Evolutionary conservation across 176 grass and related monocot species (phyloP).

Genomic region (Cenchrus americanus): DNA sequence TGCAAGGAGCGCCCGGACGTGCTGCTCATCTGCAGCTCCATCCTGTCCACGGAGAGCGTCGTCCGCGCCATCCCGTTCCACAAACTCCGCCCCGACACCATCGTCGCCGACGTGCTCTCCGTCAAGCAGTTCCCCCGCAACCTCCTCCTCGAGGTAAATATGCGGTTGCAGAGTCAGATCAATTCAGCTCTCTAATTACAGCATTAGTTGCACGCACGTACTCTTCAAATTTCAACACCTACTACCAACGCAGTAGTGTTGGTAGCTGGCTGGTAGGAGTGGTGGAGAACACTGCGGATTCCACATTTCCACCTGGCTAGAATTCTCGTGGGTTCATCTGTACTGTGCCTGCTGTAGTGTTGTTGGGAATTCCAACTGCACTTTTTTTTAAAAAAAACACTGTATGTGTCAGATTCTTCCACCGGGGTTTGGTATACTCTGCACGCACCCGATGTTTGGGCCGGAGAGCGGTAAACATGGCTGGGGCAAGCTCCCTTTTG

Average conservation of each 20-base stretch:
- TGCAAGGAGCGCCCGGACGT: conserved; percentile 69
- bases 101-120: conserved; percentile 73
- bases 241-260: neutral
- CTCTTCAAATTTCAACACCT: conserved; percentile 4
- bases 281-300: neutral
- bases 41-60: conserved; percentile 65
- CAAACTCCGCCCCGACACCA: conserved; percentile 58
- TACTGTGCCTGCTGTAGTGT: neutral
- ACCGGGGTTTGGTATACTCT: conserved; percentile 54
- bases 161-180: neutral
- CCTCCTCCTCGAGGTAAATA: conserved; percentile 65
- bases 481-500: conserved; percentile 57
- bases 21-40: conserved; percentile 73
- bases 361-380: neutral
- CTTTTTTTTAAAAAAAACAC: neutral
- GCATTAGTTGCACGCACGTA: no score
- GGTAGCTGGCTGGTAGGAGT: neutral
- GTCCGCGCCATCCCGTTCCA: conserved; percentile 53
- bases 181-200: neutral
- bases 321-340: neutral
- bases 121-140: conserved; percentile 78
- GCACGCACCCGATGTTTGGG: conserved; percentile 78
- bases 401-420: conserved; percentile 53
- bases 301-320: no score
- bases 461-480: conserved; percentile 74